Base-by-base conservation (phyloP, 305 asterid species). In the Solanum chacoense region DNA sequence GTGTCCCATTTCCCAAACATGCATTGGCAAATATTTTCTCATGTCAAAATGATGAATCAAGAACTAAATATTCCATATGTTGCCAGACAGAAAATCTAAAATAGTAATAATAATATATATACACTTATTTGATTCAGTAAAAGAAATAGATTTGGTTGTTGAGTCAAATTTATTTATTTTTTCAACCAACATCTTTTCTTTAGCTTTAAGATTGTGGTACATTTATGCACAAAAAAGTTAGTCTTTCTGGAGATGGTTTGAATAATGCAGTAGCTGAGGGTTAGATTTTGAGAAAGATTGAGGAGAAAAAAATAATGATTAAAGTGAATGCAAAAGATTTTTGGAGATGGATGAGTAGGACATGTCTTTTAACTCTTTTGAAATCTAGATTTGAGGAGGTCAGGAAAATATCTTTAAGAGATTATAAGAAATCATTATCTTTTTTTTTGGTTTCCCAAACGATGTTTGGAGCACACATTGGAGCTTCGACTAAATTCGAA, bases 341-440 rank as follows among this genome's bases (percentile, higher is more conserved):
- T 83, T 50, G 42, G 9, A 8, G 32, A 38, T 79, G 80, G 50
- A n/a, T 63, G 59, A 63, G 79, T 36, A 79, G 69, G 86, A n/a
- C 42, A 29, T 45, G 11, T 88, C 81, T 63, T 63, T 88, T 31
- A 65, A 40, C 42, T 80, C 87, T 69, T 88, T 88, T 79, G 72
- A 87, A 87, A 87, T 87, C 72, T 79, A 5, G 90, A 80, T 88
- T 88, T 38, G 75, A 40, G 89, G 71, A 37, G 87, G 76, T 88
- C 40, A 42, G 3, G 20, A 29, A 55, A 83, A 83, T 83, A 83
- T 83, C 87, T 50, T n/a, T 18, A 18, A 31, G 84, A 87, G 71
- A 71, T 38, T 31, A 71, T 18, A 26, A 31, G 42, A 87, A 45
- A 87, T 71, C 12, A 37, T 37, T 37, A 37, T 37, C 8, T 35